These are phyloP conservation scores for Claviceps sp. DNA, from an alignment of 2,329 filamentous ascomycete genomes.

Conservation along the genomic window DNA sequence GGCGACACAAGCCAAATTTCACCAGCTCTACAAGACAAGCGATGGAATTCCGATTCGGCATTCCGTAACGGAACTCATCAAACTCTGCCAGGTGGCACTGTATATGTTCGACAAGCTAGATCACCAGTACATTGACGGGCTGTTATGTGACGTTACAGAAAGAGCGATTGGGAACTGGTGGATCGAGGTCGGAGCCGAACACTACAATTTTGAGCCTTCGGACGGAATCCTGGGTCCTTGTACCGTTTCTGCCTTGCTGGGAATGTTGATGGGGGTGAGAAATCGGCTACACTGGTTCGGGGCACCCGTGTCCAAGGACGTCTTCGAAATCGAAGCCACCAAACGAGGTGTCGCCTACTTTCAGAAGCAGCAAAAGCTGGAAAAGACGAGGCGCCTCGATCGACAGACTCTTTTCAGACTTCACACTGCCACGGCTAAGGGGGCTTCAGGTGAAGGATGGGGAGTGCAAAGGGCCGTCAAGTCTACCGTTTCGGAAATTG, in stretches of 20 bases:
- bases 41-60: slow-evolving; percentile 67
- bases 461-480: slow-evolving; percentile 89
- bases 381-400: slow-evolving; percentile 66
- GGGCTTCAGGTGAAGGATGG: slow-evolving; percentile 80
- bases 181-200: slow-evolving; percentile 81
- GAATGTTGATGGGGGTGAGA: slow-evolving; percentile 76
- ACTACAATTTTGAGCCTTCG: slow-evolving; percentile 83
- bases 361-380: slow-evolving; percentile 76
- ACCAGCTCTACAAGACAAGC: slow-evolving; percentile 77
- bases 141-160: slow-evolving; percentile 89
- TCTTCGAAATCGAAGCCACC: slow-evolving; percentile 71
- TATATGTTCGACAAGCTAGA: slow-evolving; percentile 78
- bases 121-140: slow-evolving; percentile 79
- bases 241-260: slow-evolving; percentile 76
- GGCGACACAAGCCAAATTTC: slow-evolving; percentile 81
- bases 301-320: slow-evolving; percentile 76
- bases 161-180: slow-evolving; percentile 88
- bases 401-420: slow-evolving; percentile 69
- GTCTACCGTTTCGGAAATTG: slow-evolving; percentile 84
- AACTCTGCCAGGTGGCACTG: slow-evolving; percentile 79
- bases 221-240: slow-evolving; percentile 89
- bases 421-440: slow-evolving; percentile 76
- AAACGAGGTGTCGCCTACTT: slow-evolving; percentile 79
- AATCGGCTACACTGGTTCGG: slow-evolving; percentile 79
- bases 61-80: slow-evolving; percentile 78